Conservation (phyloP, 768 basidiomycete genomes). For the Agrocybe praecox region DNA sequence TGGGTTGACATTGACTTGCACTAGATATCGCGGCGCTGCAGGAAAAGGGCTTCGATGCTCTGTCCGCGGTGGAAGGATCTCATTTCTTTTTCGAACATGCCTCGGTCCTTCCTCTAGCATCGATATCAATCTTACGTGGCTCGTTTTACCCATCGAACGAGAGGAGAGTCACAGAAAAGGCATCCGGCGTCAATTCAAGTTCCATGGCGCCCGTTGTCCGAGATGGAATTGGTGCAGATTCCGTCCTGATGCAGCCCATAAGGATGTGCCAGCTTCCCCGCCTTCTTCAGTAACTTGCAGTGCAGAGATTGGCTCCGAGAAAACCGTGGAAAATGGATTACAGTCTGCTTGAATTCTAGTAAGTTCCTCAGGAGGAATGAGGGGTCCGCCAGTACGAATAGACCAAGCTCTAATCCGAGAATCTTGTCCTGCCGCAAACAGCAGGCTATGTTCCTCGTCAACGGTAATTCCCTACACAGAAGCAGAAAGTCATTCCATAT, state of each 20-base stretch:
- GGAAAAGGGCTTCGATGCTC: no score
- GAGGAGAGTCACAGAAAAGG: no score
- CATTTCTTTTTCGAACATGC: no score
- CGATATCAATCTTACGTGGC: no score
- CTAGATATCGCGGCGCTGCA: no score
- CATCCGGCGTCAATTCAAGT: no score
- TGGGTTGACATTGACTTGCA: no score
- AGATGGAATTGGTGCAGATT: constrained; percentile 51
- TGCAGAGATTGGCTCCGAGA: constrained; percentile 40
- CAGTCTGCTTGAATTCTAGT: neutral
- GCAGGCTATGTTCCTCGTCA: constrained; percentile 55
- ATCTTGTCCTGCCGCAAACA: constrained; percentile 76
- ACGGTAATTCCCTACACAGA: constrained; percentile 56
- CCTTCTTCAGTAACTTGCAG: constrained; percentile 52
- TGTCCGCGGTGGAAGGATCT: no score
- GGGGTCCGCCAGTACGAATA: constrained; percentile 50
- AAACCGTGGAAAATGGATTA: constrained; percentile 36
- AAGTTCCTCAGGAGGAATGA: constrained; percentile 25
- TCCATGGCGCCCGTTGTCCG: constrained; percentile 33
- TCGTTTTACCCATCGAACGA: no score
- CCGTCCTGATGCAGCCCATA: constrained; percentile 56
- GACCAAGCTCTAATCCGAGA: constrained; percentile 70
- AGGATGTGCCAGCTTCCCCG: constrained; percentile 31
- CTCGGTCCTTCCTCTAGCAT: no score
- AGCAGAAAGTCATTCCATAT: constrained; percentile 1